Evolutionary conservation across 768 basidiomycete genomes (phyloP).

Genomic region (Russula brevipes): DNA sequence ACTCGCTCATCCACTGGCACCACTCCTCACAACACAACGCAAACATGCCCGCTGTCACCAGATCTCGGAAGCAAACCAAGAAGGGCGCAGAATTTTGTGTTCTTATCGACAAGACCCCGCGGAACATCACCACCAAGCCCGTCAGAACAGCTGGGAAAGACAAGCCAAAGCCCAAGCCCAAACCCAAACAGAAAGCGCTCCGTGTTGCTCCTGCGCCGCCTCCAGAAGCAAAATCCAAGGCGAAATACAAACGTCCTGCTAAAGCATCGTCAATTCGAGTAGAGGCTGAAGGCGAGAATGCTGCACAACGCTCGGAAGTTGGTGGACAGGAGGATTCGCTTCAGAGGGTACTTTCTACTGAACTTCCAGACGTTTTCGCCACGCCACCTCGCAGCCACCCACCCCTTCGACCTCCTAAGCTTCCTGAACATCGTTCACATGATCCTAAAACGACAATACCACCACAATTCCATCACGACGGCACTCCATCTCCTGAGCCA

Average conservation of each 20-base stretch:
- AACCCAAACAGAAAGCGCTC: conserved; percentile 5
- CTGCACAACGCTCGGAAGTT: not conserved
- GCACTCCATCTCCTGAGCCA: conserved; percentile 19
- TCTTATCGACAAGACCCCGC: conserved; percentile 25
- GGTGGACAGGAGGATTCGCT: not conserved
- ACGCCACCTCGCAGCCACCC: conserved; percentile 19
- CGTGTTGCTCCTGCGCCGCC: not conserved
- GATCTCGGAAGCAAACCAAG: conserved; percentile 2
- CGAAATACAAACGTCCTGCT: conserved; percentile 9
- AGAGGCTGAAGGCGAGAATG: not conserved
- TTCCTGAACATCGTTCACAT: conserved; percentile 16
- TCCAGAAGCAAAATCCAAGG: conserved; percentile 8
- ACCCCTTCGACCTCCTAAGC: conserved; percentile 16
- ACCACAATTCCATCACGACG: conserved; percentile 11
- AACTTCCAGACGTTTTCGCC: conserved; percentile 4
- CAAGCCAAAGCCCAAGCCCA: not conserved
- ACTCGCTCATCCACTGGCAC: too few species aligned
- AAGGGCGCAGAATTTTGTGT: conserved; percentile 15
- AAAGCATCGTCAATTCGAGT: not conserved
- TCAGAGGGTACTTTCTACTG: not conserved
- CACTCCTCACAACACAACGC: not conserved
- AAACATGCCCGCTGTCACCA: conserved; percentile 13
- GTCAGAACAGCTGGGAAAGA: not conserved
- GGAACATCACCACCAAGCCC: conserved; percentile 7
- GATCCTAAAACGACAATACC: conserved; percentile 13